phyloP scores from a whole-genome alignment of 495 filamentous ascomycete species.

The Neurospora pannonica region DNA sequence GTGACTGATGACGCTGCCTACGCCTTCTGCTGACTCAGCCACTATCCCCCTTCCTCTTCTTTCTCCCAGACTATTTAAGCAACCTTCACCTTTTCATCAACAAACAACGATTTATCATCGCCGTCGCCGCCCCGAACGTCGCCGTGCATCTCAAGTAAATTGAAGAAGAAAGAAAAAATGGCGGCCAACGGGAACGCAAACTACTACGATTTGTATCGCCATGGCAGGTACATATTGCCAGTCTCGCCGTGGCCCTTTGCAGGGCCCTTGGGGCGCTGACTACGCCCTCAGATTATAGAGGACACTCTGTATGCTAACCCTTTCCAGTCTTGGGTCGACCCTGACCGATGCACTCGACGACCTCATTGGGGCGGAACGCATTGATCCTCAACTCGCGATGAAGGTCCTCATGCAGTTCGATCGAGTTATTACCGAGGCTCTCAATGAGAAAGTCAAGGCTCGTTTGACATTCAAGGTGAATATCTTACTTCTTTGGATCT shows the following conservation, averaged over 20 bases:
- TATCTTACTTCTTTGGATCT: neutral
- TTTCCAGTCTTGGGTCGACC: conserved; percentile 73
- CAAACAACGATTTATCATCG: conserved; percentile 2
- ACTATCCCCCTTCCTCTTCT: conserved; percentile 1
- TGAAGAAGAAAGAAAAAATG: conserved; percentile 15
- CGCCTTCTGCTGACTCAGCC: conserved; percentile 9
- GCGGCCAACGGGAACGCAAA: conserved; percentile 25
- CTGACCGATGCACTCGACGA: conserved; percentile 96
- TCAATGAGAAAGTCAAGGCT: conserved; percentile 84
- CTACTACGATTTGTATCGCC: conserved; percentile 95
- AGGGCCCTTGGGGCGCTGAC: neutral
- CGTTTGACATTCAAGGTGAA: conserved; percentile 91
- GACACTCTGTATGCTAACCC: conserved; percentile 5
- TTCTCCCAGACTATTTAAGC: conserved; percentile 18
- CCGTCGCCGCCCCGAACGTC: neutral
- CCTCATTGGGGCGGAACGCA: conserved; percentile 80
- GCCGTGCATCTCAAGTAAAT: neutral
- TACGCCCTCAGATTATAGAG: neutral
- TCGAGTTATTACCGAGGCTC: conserved; percentile 72
- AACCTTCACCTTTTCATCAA: conserved; percentile 7
- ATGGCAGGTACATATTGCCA: conserved; percentile 67
- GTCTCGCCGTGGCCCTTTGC: neutral
- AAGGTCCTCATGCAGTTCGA: conserved; percentile 94
- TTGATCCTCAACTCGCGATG: conserved; percentile 97
- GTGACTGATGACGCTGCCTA: conserved; percentile 1